Evolutionary conservation across 345 rosid species (phyloP), one percentile per base, ranked within the genome.

Genomic region (Nasturtium officinale): DNA sequence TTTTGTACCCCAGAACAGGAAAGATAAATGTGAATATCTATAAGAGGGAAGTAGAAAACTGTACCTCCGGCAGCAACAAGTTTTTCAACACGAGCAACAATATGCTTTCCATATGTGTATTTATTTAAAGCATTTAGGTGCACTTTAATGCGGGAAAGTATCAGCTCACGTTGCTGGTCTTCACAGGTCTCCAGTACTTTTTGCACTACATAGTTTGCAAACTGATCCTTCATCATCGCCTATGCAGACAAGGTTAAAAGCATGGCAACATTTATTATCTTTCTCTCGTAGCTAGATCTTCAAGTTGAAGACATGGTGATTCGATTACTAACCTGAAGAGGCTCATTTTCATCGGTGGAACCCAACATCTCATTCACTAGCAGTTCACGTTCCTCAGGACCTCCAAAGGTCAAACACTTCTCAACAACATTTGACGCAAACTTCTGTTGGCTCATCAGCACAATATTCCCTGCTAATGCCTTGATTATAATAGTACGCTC

Each of bases 211-310:
- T 94, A 94, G 83, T 94, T 94, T 30, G 96, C 98, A 79, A 91
- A 94, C 82, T 93, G 98, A 79, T 93, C 98, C 83, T 93, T 93
- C 98, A 93, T 93, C 98, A 90, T 93, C 47, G 77, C 96, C 25
- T 23, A 23, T 23, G 2, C 25, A 23, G 25, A 23, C 25, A 23
- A 23, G 2, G 25, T 23, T 23, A 23, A 23, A 23, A 23, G 25
- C 25, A 23, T 23, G 25, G 2, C 1, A 1, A 23, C 1, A 23
- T 23, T 23, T 23, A 23, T 23, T 23, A 23, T 23, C 25, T 23
- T 23, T 23, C 25, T 2, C 25, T 23, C 25, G 25, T 23, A 1
- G 25, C 25, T 23, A 23, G 25, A 23, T 23, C 25, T 23, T 23
- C 25, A 23, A 23, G 25, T 23, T 23, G 25, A 23, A 23, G 25